Percentiles rank a stretch among this genome's conserved stretches.
phyloP scores from a whole-genome alignment of 306 rosid genomes.

The Purshia tridentata region DNA sequence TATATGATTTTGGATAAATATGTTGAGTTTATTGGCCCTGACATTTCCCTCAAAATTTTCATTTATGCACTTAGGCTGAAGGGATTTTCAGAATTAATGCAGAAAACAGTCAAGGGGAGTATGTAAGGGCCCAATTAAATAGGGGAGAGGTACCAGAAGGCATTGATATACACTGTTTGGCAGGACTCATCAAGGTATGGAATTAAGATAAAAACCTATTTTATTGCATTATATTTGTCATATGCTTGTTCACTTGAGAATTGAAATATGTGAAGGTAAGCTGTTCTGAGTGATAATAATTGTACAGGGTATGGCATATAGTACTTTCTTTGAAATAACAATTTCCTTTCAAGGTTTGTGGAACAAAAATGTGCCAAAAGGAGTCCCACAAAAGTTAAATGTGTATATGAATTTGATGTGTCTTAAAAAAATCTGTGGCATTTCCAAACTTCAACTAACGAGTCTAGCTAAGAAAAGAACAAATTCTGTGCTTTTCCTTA shows the following conservation, averaged over 20 bases:
- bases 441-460: neutral
- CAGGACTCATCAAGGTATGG: constrained; percentile 85
- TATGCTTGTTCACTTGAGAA: neutral
- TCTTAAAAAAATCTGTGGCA: neutral
- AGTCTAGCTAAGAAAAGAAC: neutral
- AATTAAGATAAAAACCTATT: neutral
- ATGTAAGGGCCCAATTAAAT: constrained; percentile 74
- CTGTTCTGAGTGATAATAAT: neutral
- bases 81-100: constrained; percentile 87
- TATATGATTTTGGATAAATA: neutral
- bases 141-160: constrained; percentile 75
- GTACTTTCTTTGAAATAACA: neutral
- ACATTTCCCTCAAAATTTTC: constrained; percentile 11
- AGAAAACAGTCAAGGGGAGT: constrained; percentile 81
- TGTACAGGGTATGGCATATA: too few relatives aligned
- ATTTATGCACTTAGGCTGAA: constrained; percentile 59
- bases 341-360: neutral
- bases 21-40: neutral
- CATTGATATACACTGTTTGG: constrained; percentile 81
- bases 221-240: neutral
- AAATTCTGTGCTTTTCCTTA: too few relatives aligned
- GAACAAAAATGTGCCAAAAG: neutral
- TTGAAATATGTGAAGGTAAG: neutral
- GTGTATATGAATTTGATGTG: neutral
- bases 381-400: neutral